Evolutionary conservation across 495 filamentous ascomycete species (phyloP).

Genomic region (Penicillium lividum): DNA sequence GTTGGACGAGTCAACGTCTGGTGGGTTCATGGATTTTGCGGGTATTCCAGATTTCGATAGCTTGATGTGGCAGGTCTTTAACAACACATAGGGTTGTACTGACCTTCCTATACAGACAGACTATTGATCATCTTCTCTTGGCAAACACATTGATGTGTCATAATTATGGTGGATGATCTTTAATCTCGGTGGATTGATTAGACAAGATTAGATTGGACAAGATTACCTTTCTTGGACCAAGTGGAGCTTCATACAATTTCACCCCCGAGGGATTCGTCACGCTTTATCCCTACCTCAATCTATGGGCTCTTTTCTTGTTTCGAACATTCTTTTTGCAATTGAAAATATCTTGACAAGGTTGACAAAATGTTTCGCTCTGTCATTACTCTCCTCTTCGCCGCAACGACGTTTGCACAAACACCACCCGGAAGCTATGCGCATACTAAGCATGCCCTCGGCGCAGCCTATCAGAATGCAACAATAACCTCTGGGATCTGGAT

Average conservation of each 20-base stretch:
- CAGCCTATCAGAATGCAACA: constrained; percentile 5
- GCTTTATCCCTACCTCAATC: background rate
- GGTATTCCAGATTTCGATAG: constrained; percentile 39
- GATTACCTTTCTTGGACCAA: background rate
- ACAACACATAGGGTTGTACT: constrained; percentile 7
- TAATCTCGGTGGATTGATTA: background rate
- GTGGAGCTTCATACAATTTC: background rate
- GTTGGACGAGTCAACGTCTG: constrained; percentile 31
- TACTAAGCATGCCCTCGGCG: constrained; percentile 6
- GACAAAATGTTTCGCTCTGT: background rate
- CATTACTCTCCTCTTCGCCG: constrained; percentile 3
- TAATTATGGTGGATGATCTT: background rate
- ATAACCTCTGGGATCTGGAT: constrained; percentile 12
- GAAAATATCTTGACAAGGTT: background rate
- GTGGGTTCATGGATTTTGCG: constrained; percentile 31
- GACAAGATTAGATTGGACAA: background rate
- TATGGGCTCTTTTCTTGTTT: background rate
- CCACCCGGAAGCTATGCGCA: constrained; percentile 4
- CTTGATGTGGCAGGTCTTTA: constrained; percentile 38
- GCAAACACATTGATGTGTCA: background rate
- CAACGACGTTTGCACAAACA: constrained; percentile 8
- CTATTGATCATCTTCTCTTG: background rate
- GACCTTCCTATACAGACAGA: background rate
- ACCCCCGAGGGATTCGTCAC: background rate
- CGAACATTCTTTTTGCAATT: background rate